Evolutionary conservation across 345 rosid genomes (phyloP).

Genomic region (Gossypium stocksii): DNA sequence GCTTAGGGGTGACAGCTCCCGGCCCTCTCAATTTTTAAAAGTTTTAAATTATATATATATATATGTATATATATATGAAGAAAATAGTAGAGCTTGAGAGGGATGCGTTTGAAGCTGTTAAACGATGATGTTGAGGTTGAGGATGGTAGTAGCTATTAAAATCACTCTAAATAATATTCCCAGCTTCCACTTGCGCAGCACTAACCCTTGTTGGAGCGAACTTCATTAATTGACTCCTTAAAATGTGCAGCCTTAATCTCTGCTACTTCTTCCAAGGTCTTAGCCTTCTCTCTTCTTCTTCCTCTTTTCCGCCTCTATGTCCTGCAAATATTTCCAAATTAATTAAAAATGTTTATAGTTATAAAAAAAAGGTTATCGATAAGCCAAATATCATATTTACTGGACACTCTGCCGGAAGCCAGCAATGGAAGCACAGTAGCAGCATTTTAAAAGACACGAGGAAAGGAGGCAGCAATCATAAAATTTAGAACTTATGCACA

Average conservation of each 20-base stretch:
- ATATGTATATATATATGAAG: too few species aligned
- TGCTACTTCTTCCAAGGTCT: conserved; percentile 39
- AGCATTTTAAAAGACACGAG: too few species aligned
- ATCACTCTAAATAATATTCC: too few species aligned
- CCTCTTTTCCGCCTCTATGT: conserved; percentile 34
- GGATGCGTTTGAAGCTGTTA: too few species aligned
- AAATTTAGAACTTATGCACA: too few species aligned
- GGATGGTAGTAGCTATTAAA: too few species aligned
- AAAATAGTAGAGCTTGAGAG: too few species aligned
- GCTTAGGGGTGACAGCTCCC: too few species aligned
- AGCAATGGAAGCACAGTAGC: too few species aligned
- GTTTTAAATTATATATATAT: too few species aligned
- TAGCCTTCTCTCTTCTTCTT: conserved; percentile 29
- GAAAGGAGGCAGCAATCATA: background rate
- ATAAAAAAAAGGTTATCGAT: background rate
- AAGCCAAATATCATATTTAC: background rate
- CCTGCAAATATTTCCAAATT: conserved; percentile 23
- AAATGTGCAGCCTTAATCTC: conserved; percentile 51
- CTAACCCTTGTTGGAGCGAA: conserved; percentile 44
- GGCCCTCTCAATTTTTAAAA: too few species aligned
- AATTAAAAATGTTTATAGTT: background rate
- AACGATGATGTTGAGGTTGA: too few species aligned
- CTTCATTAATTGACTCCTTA: conserved; percentile 50
- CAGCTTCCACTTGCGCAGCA: conserved; percentile 15
- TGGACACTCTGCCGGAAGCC: background rate